A percentile compares a stretch with the other conserved stretches of the same genome.
phyloP scores from a whole-genome alignment of 768 basidiomycete genomes.

The Hypholoma sublateritium region DNA sequence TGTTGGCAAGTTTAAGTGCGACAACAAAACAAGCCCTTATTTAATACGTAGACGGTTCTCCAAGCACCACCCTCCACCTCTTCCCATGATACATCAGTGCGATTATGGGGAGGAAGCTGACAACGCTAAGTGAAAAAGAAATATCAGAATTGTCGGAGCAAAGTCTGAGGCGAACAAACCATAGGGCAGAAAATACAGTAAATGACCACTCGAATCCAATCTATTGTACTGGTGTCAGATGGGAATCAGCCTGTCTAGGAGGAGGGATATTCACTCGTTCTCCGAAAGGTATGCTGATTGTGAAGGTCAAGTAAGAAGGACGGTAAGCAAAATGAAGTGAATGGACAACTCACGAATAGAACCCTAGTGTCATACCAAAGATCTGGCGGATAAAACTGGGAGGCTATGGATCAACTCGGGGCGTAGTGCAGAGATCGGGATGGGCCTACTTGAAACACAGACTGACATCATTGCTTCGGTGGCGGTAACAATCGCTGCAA shows the following conservation, averaged over 20 bases:
- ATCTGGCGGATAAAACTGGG: conserved; percentile 35
- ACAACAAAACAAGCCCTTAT: not conserved
- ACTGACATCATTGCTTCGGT: conserved; percentile 36
- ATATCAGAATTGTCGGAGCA: not conserved
- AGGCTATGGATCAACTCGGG: not conserved
- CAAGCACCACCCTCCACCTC: conserved; percentile 25
- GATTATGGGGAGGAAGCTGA: conserved; percentile 33
- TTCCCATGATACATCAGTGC: conserved; percentile 33
- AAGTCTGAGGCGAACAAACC: conserved; percentile 20
- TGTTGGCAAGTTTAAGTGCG: too few species aligned
- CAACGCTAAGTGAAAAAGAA: conserved; percentile 19
- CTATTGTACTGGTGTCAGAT: conserved; percentile 11
- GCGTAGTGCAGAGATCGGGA: not conserved
- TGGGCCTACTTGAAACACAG: conserved; percentile 35
- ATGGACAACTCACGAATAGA: conserved; percentile 32
- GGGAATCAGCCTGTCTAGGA: not conserved
- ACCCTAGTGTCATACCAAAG: conserved; percentile 36
- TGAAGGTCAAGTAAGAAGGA: not conserved
- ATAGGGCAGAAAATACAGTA: conserved; percentile 34
- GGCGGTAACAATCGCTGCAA: conserved; percentile 37
- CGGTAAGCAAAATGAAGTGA: not conserved
- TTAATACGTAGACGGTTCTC: not conserved
- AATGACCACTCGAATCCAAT: conserved; percentile 40
- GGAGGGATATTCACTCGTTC: conserved; percentile 22
- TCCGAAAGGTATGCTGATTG: conserved; percentile 34